These are phyloP conservation scores for Tagetes patula DNA, from an alignment of 129 eudicot genomes.

Conservation along the genomic window DNA sequence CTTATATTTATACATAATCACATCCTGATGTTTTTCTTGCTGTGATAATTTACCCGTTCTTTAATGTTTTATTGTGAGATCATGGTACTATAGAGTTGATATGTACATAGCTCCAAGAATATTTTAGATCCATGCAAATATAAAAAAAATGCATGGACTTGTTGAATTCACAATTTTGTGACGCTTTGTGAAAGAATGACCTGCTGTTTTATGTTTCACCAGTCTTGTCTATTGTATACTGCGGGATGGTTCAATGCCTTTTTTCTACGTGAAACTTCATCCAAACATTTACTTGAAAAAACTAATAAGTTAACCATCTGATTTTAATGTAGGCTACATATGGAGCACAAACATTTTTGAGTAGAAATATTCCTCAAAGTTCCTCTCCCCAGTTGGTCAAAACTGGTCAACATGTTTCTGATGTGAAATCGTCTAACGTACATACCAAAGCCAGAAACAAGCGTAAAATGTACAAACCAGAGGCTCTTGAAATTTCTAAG, in stretches of 20 bases:
- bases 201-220: constrained; percentile 10
- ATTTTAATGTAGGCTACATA: constrained; percentile 47
- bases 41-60: constrained; percentile 1
- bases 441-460: constrained; percentile 66
- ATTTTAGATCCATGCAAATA: background rate
- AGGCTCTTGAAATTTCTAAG: constrained; percentile 40
- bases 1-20: background rate
- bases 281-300: background rate
- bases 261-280: constrained; percentile 7
- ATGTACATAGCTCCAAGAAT: background rate
- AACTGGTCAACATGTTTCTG: constrained; percentile 48
- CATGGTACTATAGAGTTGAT: constrained; percentile 5
- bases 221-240: constrained; percentile 6
- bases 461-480: constrained; percentile 62
- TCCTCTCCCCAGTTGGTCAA: constrained; percentile 50
- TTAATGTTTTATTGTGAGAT: constrained; percentile 1
- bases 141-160: constrained; percentile 1
- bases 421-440: constrained; percentile 30
- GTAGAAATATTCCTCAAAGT: constrained; percentile 47
- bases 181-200: background rate
- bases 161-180: constrained; percentile 1
- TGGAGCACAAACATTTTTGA: constrained; percentile 37
- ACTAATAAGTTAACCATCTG: constrained; percentile 6
- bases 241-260: constrained; percentile 14
- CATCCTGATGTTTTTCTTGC: background rate